These are phyloP conservation scores for Eucalyptus viminalis DNA, from an alignment of 345 rosid genomes.

Conservation along the genomic window DNA sequence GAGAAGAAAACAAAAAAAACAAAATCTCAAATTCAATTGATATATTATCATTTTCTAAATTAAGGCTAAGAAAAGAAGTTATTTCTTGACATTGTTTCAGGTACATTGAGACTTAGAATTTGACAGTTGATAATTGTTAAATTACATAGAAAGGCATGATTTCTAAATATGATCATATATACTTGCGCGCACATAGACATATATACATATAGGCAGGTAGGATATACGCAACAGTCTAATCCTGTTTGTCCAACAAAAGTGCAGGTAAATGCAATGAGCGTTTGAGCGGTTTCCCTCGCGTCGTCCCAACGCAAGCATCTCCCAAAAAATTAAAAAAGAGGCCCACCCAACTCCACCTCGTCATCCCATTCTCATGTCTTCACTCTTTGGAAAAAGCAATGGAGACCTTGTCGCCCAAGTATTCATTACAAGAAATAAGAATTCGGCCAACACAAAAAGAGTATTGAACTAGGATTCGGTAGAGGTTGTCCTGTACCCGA, in stretches of 20 bases:
- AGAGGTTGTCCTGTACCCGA: not conserved
- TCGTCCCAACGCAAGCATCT: not conserved
- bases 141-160: not conserved
- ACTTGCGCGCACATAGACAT: too few relatives aligned
- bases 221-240: not conserved
- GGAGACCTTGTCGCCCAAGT: not conserved
- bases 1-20: not conserved
- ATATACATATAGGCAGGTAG: not conserved
- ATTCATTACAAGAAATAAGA: not conserved
- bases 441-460: not conserved
- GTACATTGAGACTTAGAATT: not conserved
- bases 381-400: not conserved
- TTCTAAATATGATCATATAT: fast-evolving
- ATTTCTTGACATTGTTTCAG: not conserved
- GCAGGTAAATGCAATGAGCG: not conserved
- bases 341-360: not conserved
- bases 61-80: not conserved
- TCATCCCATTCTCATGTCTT: not conserved
- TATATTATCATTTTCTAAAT: not conserved
- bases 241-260: not conserved
- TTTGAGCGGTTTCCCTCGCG: not conserved
- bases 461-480: not conserved
- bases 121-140: not conserved
- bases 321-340: not conserved
- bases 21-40: not conserved